Conservation (phyloP, 108 stramenopile species). For the Hondaea fermentalgiana region DNA sequence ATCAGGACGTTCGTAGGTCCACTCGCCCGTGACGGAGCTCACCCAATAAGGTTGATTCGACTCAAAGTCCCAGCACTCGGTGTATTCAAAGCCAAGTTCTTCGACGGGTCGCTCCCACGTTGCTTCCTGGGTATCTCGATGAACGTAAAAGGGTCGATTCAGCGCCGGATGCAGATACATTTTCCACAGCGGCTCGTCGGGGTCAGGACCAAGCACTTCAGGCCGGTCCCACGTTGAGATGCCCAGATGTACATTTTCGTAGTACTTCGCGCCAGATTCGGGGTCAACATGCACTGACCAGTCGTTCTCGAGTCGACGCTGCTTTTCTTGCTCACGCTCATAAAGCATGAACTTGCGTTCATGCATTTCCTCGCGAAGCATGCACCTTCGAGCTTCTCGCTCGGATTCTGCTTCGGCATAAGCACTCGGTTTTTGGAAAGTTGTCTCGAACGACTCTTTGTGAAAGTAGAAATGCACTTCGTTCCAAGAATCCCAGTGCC, state of each 20-base stretch:
- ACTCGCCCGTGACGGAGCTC: background rate
- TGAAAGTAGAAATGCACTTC: background rate
- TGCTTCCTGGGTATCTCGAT: background rate
- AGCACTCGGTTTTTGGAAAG: background rate
- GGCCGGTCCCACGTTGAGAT: background rate
- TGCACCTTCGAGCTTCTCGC: background rate
- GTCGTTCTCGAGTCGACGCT: background rate
- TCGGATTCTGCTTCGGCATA: background rate
- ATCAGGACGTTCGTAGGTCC: background rate
- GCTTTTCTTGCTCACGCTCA: background rate
- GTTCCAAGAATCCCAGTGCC: slow-evolving; percentile 8
- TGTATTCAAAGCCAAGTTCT: background rate
- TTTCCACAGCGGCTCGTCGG: background rate
- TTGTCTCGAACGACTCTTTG: background rate
- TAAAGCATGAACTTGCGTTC: background rate
- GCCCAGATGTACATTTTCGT: background rate
- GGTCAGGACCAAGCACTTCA: background rate
- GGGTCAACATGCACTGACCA: background rate
- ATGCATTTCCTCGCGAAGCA: background rate
- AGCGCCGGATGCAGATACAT: background rate
- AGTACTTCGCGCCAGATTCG: background rate
- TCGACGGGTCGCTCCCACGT: slow-evolving; percentile 1
- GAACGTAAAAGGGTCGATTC: background rate
- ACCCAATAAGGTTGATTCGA: background rate
- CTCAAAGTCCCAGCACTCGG: background rate